Percentiles rank a stretch among this genome's conserved stretches.
Conservation (phyloP, 1,284 basidiomycete genomes). For the Schizophyllum commune region DNA sequence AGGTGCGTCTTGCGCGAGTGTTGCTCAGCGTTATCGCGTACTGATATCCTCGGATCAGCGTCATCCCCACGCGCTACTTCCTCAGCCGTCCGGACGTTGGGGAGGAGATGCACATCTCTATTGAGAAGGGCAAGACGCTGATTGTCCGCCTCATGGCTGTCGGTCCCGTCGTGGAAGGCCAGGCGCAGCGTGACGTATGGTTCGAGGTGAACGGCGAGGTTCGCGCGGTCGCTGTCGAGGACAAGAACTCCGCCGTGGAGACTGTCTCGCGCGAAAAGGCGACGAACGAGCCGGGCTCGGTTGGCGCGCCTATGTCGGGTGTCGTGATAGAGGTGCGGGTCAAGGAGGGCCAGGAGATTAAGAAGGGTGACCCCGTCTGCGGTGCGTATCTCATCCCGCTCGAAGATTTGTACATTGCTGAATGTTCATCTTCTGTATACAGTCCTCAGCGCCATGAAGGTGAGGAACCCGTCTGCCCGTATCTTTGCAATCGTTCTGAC, state of each 20-base stretch:
- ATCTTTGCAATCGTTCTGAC: conserved; percentile 16
- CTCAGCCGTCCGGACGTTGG: conserved; percentile 85
- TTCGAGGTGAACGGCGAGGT: conserved; percentile 97
- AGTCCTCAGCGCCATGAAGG: conserved; percentile 91
- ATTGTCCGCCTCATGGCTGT: conserved; percentile 96
- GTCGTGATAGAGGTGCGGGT: conserved; percentile 97
- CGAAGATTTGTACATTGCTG: conserved; percentile 10
- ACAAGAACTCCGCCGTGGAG: conserved; percentile 94
- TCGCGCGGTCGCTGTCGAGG: conserved; percentile 90
- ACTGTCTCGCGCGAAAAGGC: conserved; percentile 93
- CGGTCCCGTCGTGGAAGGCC: conserved; percentile 86
- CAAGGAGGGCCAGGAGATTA: conserved; percentile 94
- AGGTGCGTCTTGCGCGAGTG: conserved; percentile 40
- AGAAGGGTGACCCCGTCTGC: conserved; percentile 92
- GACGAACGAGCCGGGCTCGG: conserved; percentile 85
- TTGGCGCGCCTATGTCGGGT: conserved; percentile 95
- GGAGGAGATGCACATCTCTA: conserved; percentile 95
- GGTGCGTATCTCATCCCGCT: conserved; percentile 39
- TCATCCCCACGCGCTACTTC: conserved; percentile 97
- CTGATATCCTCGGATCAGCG: conserved; percentile 35
- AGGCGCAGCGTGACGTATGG: conserved; percentile 94
- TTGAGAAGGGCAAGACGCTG: conserved; percentile 96
- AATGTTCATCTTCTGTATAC: conserved; percentile 13
- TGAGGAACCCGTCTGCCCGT: conserved; percentile 21
- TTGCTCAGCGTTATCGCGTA: conserved; percentile 6